Percentiles rank a stretch among this genome's conserved stretches.
Evolutionary conservation across 2,329 filamentous ascomycete genomes (phyloP).

Genomic region (Leptodontidium sp.): DNA sequence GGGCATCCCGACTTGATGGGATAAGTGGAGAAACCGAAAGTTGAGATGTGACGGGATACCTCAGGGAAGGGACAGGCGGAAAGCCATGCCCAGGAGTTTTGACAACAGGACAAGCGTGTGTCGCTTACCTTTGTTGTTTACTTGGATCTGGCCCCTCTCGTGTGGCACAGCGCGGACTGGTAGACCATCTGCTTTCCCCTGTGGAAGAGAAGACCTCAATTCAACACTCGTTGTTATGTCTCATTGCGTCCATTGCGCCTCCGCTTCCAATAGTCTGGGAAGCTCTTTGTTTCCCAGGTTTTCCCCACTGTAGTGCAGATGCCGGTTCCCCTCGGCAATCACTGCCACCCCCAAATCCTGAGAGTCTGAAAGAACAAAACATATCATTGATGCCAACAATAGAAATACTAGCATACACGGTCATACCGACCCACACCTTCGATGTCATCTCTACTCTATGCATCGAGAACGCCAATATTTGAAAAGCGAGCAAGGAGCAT

Average conservation of each 20-base stretch:
- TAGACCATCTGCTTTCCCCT: no score
- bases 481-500: conserved; percentile 44
- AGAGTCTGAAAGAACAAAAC: conserved; percentile 22
- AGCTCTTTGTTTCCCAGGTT: background rate
- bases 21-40: no score
- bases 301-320: background rate
- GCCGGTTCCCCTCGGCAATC: background rate
- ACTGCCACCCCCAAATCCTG: conserved; percentile 13
- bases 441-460: conserved; percentile 46
- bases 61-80: no score
- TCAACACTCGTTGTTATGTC: conserved; percentile 1
- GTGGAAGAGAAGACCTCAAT: no score
- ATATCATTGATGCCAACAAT: conserved; percentile 42
- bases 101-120: no score
- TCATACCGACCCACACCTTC: conserved; percentile 40
- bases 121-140: no score
- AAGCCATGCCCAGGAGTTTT: no score
- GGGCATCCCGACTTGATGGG: no score
- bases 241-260: conserved; percentile 4
- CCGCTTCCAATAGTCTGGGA: background rate
- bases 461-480: conserved; percentile 46
- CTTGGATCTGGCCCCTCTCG: no score
- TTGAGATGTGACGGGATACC: no score
- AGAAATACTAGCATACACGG: conserved; percentile 48
- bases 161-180: no score